phyloP scores from a whole-genome alignment of 2,329 filamentous ascomycete species.

The Fusarium caatingaense region DNA sequence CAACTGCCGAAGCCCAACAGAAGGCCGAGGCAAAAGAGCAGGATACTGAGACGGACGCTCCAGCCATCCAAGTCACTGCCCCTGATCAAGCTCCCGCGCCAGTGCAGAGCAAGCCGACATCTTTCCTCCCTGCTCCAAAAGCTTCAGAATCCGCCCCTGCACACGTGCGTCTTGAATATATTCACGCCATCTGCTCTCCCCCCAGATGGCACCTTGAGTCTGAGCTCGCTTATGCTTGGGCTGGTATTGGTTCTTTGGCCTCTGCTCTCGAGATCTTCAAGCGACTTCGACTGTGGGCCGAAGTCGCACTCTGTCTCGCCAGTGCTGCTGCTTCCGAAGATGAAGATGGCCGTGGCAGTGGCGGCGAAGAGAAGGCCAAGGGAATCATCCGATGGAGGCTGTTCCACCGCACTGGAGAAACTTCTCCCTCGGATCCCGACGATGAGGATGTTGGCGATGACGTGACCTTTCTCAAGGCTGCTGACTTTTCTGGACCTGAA shows the following conservation, averaged over 20 bases:
- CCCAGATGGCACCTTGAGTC: conserved; percentile 94
- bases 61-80: conserved; percentile 59
- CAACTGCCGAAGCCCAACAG: conserved; percentile 54
- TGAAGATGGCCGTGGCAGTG: conserved; percentile 63
- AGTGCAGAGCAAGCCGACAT: conserved; percentile 65
- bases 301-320: conserved; percentile 90
- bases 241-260: conserved; percentile 83
- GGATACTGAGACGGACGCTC: conserved; percentile 51
- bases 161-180: conserved; percentile 80
- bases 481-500: conserved; percentile 71
- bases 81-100: conserved; percentile 49
- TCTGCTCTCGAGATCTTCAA: conserved; percentile 97
- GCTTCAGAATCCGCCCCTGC: conserved; percentile 82
- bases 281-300: conserved; percentile 91
- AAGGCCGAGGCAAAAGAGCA: conserved; percentile 45
- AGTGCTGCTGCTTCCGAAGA: conserved; percentile 68
- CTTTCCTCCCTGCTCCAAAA: conserved; percentile 84
- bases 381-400: conserved; percentile 81
- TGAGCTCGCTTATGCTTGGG: conserved; percentile 94
- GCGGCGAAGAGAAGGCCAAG: conserved; percentile 82
- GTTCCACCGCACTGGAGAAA: conserved; percentile 70
- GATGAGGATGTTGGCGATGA: conserved; percentile 65
- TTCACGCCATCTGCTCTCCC: conserved; percentile 85
- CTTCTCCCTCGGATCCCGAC: conserved; percentile 55
- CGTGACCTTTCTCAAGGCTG: conserved; percentile 65